phyloP scores from a whole-genome alignment of 75 land plant species.

The Pinus tabuliformis region DNA sequence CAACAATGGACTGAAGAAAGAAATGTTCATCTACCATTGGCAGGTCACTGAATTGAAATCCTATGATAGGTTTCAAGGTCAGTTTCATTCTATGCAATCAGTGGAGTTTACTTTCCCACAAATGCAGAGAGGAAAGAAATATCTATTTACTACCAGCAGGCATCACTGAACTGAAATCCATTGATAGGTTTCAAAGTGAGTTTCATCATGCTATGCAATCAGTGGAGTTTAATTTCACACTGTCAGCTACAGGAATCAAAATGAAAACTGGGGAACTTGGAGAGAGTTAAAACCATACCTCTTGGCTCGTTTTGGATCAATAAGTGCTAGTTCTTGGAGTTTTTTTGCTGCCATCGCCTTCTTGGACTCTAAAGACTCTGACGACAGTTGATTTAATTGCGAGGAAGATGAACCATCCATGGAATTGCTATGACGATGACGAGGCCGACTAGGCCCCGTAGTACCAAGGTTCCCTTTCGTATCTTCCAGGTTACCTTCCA shows the following conservation, averaged over 20 bases:
- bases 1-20: too few species aligned
- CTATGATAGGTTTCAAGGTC: too few species aligned
- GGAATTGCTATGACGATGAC: slow-evolving; percentile 71
- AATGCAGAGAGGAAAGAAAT: too few species aligned
- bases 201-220: not conserved
- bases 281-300: slow-evolving; percentile 21
- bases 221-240: not conserved
- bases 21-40: too few species aligned
- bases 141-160: too few species aligned
- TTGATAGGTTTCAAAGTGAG: not conserved
- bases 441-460: slow-evolving; percentile 20
- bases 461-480: slow-evolving; percentile 3
- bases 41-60: too few species aligned
- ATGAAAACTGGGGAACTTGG: not conserved
- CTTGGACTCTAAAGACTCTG: slow-evolving; percentile 39
- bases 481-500: slow-evolving; percentile 19
- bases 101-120: not conserved
- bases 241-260: not conserved
- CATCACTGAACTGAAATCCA: not conserved
- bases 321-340: slow-evolving; percentile 46
- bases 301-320: slow-evolving; percentile 56
- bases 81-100: not conserved
- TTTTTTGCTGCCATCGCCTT: slow-evolving; percentile 53
- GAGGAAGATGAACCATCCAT: slow-evolving; percentile 51
- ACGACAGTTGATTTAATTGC: slow-evolving; percentile 15